Conservation (phyloP, 176 grass and related monocot species). For the Cenchrus americanus region DNA sequence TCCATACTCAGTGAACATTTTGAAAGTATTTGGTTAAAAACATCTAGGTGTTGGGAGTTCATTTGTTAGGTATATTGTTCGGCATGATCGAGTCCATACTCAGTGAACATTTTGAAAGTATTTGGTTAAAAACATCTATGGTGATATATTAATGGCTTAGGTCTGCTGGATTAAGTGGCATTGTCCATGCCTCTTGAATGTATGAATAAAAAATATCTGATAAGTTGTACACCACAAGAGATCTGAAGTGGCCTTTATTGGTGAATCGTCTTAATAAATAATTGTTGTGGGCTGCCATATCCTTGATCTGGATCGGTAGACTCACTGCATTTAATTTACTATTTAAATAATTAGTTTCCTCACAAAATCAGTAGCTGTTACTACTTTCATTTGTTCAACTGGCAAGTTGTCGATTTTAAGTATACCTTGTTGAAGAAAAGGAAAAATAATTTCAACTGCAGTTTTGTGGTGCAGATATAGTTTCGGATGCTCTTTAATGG, state of each 20-base stretch:
- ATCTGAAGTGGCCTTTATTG: slow-evolving; percentile 27
- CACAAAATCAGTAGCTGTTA: not conserved
- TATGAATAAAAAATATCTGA: slow-evolving; percentile 23
- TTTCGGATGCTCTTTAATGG: not conserved
- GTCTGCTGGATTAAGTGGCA: slow-evolving; percentile 22
- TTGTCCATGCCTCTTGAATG: slow-evolving; percentile 5
- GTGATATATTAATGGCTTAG: slow-evolving; percentile 19
- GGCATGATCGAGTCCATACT: not conserved
- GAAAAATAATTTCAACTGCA: not conserved
- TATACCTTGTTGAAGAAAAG: not conserved
- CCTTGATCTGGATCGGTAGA: slow-evolving; percentile 32
- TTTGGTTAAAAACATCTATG: not conserved
- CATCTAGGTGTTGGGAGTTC: not conserved
- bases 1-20: not conserved
- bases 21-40: not conserved
- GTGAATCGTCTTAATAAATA: not conserved
- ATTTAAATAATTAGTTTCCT: slow-evolving; percentile 7
- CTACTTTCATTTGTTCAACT: not conserved
- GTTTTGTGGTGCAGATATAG: not conserved
- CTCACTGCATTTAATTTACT: slow-evolving; percentile 17
- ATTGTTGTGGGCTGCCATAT: slow-evolving; percentile 37
- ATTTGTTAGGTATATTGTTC: slow-evolving; percentile 26
- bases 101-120: not conserved
- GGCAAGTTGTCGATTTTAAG: slow-evolving; percentile 1
- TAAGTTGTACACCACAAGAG: slow-evolving; percentile 18